A percentile compares a stretch with the other conserved stretches of the same genome.
Evolutionary conservation across 1,284 basidiomycete genomes (phyloP).

Genomic region (Phellinidium pouzarii): DNA sequence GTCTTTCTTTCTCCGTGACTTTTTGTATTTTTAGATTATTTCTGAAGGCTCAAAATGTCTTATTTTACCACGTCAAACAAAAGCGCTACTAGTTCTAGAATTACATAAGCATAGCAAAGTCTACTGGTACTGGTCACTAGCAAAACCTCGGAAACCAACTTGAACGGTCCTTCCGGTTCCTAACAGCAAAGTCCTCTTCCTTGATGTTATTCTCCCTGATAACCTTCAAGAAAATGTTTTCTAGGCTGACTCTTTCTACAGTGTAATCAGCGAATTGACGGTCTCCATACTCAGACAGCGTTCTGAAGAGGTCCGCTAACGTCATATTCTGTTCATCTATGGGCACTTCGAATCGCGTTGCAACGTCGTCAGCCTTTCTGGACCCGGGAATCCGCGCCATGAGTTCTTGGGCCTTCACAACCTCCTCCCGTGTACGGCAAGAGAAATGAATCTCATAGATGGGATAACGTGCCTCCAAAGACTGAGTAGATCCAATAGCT

Average conservation of each 20-base stretch:
- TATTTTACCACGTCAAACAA: too few species aligned
- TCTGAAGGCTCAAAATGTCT: too few species aligned
- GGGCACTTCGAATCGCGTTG: conserved; percentile 73
- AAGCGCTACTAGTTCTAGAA: too few species aligned
- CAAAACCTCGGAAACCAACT: conserved; percentile 25
- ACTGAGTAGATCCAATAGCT: conserved; percentile 63
- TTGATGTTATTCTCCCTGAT: conserved; percentile 56
- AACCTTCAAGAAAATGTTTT: conserved; percentile 70
- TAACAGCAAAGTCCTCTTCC: conserved; percentile 40
- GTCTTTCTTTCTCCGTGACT: too few species aligned
- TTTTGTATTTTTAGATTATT: too few species aligned
- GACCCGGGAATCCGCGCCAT: conserved; percentile 60
- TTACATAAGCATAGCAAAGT: too few species aligned
- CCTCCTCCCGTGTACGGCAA: conserved; percentile 54
- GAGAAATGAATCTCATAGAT: conserved; percentile 77
- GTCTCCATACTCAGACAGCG: conserved; percentile 43
- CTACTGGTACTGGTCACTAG: background rate
- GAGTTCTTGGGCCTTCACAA: conserved; percentile 46
- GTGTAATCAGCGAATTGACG: conserved; percentile 63
- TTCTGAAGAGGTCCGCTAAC: conserved; percentile 52
- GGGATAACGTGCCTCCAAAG: conserved; percentile 58
- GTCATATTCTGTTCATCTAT: conserved; percentile 35
- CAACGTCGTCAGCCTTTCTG: conserved; percentile 68
- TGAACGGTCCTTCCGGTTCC: conserved; percentile 22
- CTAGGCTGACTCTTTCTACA: conserved; percentile 61